Percentiles rank a stretch among this genome's conserved stretches.
Evolutionary conservation across 2,329 filamentous ascomycete species (phyloP).

Genomic region (Sclerotinia trifoliorum): DNA sequence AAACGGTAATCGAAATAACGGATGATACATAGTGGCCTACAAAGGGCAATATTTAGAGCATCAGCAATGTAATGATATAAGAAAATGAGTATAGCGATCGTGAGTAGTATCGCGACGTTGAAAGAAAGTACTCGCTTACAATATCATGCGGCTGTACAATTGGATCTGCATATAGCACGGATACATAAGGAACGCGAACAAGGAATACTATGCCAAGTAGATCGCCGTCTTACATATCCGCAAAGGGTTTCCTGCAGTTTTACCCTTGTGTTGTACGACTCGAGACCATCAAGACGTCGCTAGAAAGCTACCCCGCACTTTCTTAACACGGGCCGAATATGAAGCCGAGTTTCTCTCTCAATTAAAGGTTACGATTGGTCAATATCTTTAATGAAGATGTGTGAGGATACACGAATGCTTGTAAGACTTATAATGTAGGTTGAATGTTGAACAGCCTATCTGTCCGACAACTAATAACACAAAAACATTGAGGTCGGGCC

Average conservation of each 20-base stretch:
- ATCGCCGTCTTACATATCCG: neutral
- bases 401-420: neutral
- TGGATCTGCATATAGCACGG: slow-evolving; percentile 3
- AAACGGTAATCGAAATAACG: neutral
- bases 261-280: neutral
- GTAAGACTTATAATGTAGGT: neutral
- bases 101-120: neutral
- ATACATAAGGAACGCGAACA: neutral
- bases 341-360: neutral
- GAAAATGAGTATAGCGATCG: neutral
- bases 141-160: neutral
- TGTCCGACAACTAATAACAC: neutral
- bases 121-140: neutral
- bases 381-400: neutral
- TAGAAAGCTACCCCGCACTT: slow-evolving; percentile 5
- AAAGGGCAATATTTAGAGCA: neutral
- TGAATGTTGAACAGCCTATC: neutral
- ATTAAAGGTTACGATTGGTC: neutral
- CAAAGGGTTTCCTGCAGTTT: neutral
- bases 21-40: neutral
- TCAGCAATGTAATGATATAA: neutral
- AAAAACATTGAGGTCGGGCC: neutral
- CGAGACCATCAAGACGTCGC: neutral
- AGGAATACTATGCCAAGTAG: neutral
- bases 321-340: neutral